Evolutionary conservation across 2,329 filamentous ascomycete genomes (phyloP).

Genomic region (Parascedosporium putredinis): DNA sequence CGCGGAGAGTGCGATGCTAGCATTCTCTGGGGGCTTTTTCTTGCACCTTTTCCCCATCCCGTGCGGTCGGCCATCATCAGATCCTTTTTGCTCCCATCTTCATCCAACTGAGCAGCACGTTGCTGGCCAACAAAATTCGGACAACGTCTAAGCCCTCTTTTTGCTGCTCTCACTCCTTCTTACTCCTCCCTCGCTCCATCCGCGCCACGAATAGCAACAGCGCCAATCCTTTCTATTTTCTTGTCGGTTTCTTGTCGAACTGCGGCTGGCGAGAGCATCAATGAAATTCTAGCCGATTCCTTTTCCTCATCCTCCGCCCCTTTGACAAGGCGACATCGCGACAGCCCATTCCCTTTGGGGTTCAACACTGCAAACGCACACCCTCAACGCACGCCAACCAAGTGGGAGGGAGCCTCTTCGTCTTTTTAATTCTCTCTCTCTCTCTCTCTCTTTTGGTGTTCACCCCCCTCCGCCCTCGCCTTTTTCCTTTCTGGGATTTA

Average conservation of each 20-base stretch:
- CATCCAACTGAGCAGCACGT: background rate
- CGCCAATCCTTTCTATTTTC: background rate
- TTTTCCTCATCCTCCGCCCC: background rate
- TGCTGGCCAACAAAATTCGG: constrained; percentile 4
- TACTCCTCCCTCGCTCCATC: background rate
- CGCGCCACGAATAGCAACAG: background rate
- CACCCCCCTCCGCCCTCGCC: background rate
- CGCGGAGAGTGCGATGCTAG: background rate
- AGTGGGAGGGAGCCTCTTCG: background rate
- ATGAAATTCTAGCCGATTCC: background rate
- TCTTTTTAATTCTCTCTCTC: background rate
- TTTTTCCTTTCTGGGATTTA: background rate
- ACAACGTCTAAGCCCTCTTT: background rate
- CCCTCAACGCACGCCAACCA: too few relatives aligned
- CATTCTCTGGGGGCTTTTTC: background rate
- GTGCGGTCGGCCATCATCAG: background rate
- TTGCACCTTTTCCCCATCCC: constrained; percentile 1
- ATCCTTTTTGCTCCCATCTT: constrained; percentile 2
- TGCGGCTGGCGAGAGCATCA: background rate
- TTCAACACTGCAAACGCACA: too few relatives aligned
- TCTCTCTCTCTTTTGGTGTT: background rate
- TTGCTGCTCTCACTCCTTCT: background rate
- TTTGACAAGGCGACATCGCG: too few relatives aligned
- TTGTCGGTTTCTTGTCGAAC: too few relatives aligned
- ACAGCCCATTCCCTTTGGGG: background rate